phyloP scores from a whole-genome alignment of 2,329 filamentous ascomycete species.

The Curvularia verruculosa region DNA sequence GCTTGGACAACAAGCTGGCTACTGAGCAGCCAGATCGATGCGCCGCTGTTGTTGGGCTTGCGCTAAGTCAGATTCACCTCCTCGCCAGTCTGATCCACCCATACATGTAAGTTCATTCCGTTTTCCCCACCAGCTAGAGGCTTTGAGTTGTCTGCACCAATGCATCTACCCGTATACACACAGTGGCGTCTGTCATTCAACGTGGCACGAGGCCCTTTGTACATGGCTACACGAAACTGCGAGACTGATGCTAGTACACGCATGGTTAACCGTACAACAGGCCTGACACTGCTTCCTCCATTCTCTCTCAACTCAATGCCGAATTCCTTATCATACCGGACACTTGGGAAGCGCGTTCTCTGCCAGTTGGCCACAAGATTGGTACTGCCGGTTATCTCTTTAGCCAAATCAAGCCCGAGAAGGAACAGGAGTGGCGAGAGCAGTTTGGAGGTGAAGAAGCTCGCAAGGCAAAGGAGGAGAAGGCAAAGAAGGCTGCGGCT shows the following conservation, averaged over 20 bases:
- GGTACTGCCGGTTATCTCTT: conserved; percentile 82
- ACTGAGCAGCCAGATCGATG: conserved; percentile 64
- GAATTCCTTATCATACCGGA: conserved; percentile 64
- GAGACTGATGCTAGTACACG: background rate
- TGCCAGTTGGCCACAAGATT: conserved; percentile 74
- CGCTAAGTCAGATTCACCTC: conserved; percentile 82
- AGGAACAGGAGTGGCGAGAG: conserved; percentile 82
- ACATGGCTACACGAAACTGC: conserved; percentile 5
- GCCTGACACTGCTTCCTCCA: conserved; percentile 62
- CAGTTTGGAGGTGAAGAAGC: conserved; percentile 72
- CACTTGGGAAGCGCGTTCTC: conserved; percentile 46
- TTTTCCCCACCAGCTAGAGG: background rate
- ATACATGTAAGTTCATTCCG: conserved; percentile 65
- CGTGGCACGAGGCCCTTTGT: background rate
- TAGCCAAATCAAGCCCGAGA: conserved; percentile 79
- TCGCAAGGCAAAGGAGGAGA: conserved; percentile 72
- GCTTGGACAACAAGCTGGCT: conserved; percentile 67
- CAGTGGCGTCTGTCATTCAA: background rate
- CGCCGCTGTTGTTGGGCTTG: conserved; percentile 73
- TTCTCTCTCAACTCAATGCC: conserved; percentile 75
- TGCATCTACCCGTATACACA: background rate
- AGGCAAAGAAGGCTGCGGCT: conserved; percentile 62
- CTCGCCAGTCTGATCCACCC: conserved; percentile 79
- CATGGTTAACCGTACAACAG: conserved; percentile 23
- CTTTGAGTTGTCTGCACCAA: background rate